Percentiles rank a stretch among this genome's conserved stretches.
phyloP scores from a whole-genome alignment of 805 yeast genomes.

The Hanseniaspora clermontiae region DNA sequence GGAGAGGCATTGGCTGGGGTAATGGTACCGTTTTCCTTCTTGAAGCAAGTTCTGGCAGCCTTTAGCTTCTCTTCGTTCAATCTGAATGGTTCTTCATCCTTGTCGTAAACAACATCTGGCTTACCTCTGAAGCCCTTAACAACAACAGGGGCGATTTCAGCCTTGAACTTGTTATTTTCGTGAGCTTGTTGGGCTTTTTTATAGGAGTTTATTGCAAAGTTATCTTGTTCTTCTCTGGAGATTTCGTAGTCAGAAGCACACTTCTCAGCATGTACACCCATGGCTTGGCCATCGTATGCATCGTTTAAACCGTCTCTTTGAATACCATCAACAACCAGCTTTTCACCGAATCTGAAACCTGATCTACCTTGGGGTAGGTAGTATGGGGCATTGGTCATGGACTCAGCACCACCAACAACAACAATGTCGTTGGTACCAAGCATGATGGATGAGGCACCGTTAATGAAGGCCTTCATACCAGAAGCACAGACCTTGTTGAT shows the following conservation, averaged over 20 bases:
- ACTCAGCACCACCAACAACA: constrained; percentile 95
- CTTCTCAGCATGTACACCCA: constrained; percentile 97
- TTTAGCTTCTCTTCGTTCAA: constrained; percentile 65
- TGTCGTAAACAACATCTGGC: constrained; percentile 57
- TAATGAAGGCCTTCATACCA: constrained; percentile 80
- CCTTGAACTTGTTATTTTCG: constrained; percentile 63
- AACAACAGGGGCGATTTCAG: constrained; percentile 78
- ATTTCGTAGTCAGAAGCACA: constrained; percentile 74
- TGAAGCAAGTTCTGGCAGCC: constrained; percentile 87
- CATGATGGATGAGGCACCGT: constrained; percentile 80
- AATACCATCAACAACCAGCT: constrained; percentile 69
- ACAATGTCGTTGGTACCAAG: constrained; percentile 86
- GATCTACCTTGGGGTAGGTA: constrained; percentile 73
- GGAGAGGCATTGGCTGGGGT: constrained; percentile 97
- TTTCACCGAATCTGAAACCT: constrained; percentile 85
- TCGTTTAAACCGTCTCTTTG: constrained; percentile 88
- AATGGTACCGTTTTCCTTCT: constrained; percentile 85
- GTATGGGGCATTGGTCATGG: constrained; percentile 93
- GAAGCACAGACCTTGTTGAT: constrained; percentile 96
- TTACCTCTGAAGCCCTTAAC: constrained; percentile 85
- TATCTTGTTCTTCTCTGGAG: constrained; percentile 74
- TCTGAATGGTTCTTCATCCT: constrained; percentile 76
- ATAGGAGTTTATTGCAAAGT: constrained; percentile 80
- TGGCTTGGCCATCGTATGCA: constrained; percentile 74
- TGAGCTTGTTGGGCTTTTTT: constrained; percentile 75